These are phyloP conservation scores for Fusarium abutilonis DNA, from an alignment of 2,329 filamentous ascomycete genomes.

Conservation along the genomic window DNA sequence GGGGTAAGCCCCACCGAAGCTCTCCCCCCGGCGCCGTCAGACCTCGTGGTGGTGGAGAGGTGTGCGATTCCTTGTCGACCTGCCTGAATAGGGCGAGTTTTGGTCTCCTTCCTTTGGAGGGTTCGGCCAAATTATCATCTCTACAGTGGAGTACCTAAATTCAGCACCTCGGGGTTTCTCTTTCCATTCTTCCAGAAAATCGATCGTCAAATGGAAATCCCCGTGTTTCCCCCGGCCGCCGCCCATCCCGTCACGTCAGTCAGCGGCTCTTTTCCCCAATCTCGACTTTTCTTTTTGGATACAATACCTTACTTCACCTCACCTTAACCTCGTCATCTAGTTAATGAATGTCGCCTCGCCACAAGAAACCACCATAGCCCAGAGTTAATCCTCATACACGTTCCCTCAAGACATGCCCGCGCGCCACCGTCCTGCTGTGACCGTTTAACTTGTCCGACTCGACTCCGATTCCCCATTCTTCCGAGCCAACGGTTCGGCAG, in stretches of 20 bases:
- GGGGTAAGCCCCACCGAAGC: not conserved
- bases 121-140: not conserved
- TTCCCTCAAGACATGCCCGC: constrained; percentile 36
- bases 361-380: not conserved
- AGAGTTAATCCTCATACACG: constrained; percentile 13
- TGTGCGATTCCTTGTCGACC: constrained; percentile 17
- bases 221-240: constrained; percentile 28
- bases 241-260: not conserved
- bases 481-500: constrained; percentile 35
- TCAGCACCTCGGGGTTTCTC: constrained; percentile 30
- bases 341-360: not conserved
- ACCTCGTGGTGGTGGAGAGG: not conserved
- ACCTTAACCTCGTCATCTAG: not conserved
- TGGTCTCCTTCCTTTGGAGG: constrained; percentile 2
- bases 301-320: not conserved
- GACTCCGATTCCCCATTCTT: constrained; percentile 31
- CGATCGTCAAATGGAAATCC: constrained; percentile 21
- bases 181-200: constrained; percentile 40
- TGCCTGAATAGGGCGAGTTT: constrained; percentile 37
- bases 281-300: not conserved
- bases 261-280: not conserved
- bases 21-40: no score
- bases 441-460: constrained; percentile 42
- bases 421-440: constrained; percentile 37
- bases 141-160: constrained; percentile 3